Evolutionary conservation across 2,329 filamentous ascomycete genomes (phyloP), one percentile per base, ranked within the genome.

Genomic region (Capronia americana): DNA sequence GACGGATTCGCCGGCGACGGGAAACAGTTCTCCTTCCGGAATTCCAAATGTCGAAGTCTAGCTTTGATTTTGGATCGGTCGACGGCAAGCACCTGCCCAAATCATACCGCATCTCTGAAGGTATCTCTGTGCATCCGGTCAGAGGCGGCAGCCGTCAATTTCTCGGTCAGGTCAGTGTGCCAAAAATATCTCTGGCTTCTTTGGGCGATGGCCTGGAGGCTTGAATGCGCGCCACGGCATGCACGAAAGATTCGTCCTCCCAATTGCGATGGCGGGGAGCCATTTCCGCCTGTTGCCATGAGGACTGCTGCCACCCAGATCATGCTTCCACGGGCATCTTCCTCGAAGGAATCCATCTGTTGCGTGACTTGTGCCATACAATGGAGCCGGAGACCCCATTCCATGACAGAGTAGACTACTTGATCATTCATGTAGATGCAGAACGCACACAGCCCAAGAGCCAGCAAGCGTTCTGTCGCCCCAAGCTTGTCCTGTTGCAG

Each of bases 131-230:
- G 28, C 46, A 23, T 56, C 24, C 51, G 51, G n/a, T 32, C 51
- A 20, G 26, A 17, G 3, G 50, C 51, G 51, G 50, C 34, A n/a
- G 32, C 38, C 34, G 34, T 48, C 38, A 62, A 30, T 62, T 34
- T 55, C 51, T 20, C 26, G 24, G 60, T 62, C 60, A 62, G 60
- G 23, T 62, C 24, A 34, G 23, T 12, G 46, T 62, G 44, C 60
- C 60, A 62, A 62, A 62, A 62, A 62, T 62, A 62, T 62, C 51
- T 56, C 26, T 62, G 50, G 34, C 50, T 55, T 30, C 34, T 62
- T 46, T 55, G 50, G 51, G 51, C 26, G 26, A 34, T 50, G 26
- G 34, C 32, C 20, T 55, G 51, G 23, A 56, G 50, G 24, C 24
- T 20, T n/a, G 50, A 14, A 46, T 28, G 24, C 24, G 51, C 38